A percentile compares a stretch with the other conserved stretches of the same genome.
These are phyloP conservation scores for Scheffersomyces amazonensis DNA, from an alignment of 805 yeast species.

Conservation along the genomic window DNA sequence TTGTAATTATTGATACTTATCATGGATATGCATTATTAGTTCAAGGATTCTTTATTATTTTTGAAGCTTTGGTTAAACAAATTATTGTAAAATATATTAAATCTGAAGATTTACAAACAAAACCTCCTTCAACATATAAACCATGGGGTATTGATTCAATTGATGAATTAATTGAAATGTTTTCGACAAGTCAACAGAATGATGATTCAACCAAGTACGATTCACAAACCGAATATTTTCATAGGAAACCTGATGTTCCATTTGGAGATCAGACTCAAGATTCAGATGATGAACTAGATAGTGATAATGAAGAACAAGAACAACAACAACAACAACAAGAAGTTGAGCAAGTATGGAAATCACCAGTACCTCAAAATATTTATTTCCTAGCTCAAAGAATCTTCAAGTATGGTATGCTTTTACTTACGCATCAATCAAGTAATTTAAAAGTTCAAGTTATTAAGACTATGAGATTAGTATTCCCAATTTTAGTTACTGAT, in stretches of 20 bases:
- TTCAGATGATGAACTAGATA: conserved; percentile 32
- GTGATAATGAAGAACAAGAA: conserved; percentile 6
- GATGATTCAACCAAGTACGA: conserved; percentile 31
- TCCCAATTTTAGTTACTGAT: conserved; percentile 30
- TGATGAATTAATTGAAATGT: conserved; percentile 41
- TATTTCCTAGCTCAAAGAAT: conserved; percentile 62
- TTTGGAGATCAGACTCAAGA: conserved; percentile 21
- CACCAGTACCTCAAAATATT: conserved; percentile 60
- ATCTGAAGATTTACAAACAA: conserved; percentile 1
- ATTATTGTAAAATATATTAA: conserved; percentile 9
- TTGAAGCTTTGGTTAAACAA: conserved; percentile 57
- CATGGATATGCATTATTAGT: conserved; percentile 77
- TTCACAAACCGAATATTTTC: conserved; percentile 36
- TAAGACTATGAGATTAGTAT: conserved; percentile 33
- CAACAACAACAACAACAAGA: conserved; percentile 14
- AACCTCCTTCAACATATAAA: conserved; percentile 20
- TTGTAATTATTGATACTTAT: conserved; percentile 74
- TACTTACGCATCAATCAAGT: conserved; percentile 64
- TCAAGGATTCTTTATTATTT: conserved; percentile 70
- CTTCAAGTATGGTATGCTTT: conserved; percentile 64
- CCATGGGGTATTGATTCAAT: conserved; percentile 62
- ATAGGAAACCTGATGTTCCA: conserved; percentile 34
- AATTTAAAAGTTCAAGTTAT: conserved; percentile 57
- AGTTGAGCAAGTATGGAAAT: conserved; percentile 48
- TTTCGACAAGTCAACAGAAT: conserved; percentile 28